These are phyloP conservation scores for Phytopythium vexans DNA, from an alignment of 352 stramenopile species.

Conservation along the genomic window DNA sequence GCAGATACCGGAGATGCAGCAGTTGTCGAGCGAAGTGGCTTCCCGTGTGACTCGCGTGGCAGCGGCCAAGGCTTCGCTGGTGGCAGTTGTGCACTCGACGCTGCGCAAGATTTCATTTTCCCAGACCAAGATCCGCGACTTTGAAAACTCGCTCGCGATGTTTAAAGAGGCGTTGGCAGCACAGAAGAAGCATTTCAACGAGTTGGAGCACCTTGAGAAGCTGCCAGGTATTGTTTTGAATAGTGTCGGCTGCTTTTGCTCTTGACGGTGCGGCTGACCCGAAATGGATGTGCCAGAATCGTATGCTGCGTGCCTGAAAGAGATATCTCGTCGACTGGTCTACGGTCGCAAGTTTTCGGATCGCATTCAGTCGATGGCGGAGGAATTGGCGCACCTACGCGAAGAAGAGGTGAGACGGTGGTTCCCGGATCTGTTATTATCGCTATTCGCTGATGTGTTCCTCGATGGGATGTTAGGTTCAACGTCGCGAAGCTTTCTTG, in stretches of 20 bases:
- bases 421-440: background rate
- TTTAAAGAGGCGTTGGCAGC: constrained; percentile 69
- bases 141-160: constrained; percentile 82
- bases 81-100: constrained; percentile 49
- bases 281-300: constrained; percentile 34
- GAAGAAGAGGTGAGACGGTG: constrained; percentile 58
- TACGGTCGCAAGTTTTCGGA: constrained; percentile 78
- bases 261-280: no score
- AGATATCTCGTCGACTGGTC: constrained; percentile 66
- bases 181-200: constrained; percentile 85
- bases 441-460: background rate
- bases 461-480: constrained; percentile 26
- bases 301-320: constrained; percentile 73
- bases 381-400: constrained; percentile 77
- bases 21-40: constrained; percentile 61
- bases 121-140: constrained; percentile 89
- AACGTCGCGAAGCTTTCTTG: constrained; percentile 74
- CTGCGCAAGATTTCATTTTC: constrained; percentile 69
- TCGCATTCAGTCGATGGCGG: constrained; percentile 82
- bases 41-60: constrained; percentile 52
- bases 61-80: constrained; percentile 47
- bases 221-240: constrained; percentile 41
- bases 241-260: background rate
- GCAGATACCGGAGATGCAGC: constrained; percentile 66
- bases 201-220: constrained; percentile 82